phyloP scores from a whole-genome alignment of 192 early-diverging fungal species.

The Coemansia sp. region DNA sequence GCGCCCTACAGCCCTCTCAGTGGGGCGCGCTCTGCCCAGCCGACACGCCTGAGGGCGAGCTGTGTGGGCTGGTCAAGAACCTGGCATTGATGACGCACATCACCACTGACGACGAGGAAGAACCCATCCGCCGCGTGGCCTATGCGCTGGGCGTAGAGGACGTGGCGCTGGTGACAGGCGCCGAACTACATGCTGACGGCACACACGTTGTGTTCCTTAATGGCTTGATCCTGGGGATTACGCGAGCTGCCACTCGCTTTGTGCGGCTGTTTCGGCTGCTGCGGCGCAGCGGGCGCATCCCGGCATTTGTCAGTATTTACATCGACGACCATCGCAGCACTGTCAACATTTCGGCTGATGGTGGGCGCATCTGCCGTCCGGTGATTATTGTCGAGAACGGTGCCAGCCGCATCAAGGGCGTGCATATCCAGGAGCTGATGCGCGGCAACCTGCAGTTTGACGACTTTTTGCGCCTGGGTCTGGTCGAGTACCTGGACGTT shows the following conservation, averaged over 20 bases:
- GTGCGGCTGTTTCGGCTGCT: conserved; percentile 82
- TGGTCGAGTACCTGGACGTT: conserved; percentile 94
- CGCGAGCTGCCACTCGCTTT: conserved; percentile 77
- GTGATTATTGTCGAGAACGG: conserved; percentile 86
- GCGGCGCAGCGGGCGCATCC: conserved; percentile 82
- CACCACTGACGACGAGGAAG: conserved; percentile 78
- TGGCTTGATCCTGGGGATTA: conserved; percentile 88
- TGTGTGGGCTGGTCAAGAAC: conserved; percentile 99
- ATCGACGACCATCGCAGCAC: conserved; percentile 90
- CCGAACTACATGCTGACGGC: conserved; percentile 74
- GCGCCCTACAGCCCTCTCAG: conserved; percentile 1
- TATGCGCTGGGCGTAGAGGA: conserved; percentile 85
- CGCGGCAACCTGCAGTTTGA: conserved; percentile 60
- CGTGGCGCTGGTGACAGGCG: conserved; percentile 73
- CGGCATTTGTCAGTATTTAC: conserved; percentile 76
- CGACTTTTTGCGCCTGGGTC: conserved; percentile 73
- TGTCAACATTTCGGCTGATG: conserved; percentile 91
- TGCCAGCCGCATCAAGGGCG: conserved; percentile 61
- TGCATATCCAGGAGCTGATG: conserved; percentile 60
- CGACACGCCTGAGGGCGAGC: conserved; percentile 99
- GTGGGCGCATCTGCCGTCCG: conserved; percentile 91
- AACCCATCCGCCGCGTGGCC: conserved; percentile 83
- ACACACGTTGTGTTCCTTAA: conserved; percentile 92
- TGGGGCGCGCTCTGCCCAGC: conserved; percentile 82
- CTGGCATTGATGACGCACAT: conserved; percentile 94